Evolutionary conservation across 179 eudicot genomes (phyloP), one percentile per base, ranked within the genome.

Genomic region (Heliamphora pulchella): DNA sequence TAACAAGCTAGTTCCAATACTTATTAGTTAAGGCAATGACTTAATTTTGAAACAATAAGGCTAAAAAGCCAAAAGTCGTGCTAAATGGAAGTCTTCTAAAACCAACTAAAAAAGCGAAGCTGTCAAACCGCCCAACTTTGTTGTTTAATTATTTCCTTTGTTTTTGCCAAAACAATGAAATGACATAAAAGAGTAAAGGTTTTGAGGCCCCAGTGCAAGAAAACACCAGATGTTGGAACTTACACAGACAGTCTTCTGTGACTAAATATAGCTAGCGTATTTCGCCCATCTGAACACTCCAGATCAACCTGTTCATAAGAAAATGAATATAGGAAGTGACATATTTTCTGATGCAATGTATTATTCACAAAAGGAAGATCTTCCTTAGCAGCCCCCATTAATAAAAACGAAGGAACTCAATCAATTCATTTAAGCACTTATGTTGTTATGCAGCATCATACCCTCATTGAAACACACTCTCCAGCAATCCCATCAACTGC

Each of bases 391-490:
- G 5, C 15, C 8, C 63, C 20, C 11, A 39, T 14, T 41, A 61
- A 10, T 5, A 63, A 61, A 50, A 2, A 15, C 22, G 6, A 44
- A n/a, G 3, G 17, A 46, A 59, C 63, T 44, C 39, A 8, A 7
- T 58, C 68, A 41, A 3, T 18, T 2, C 22, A 18, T 18, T 57
- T 68, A 18, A 55, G 44, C 55, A 69, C 5, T n/a, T 9, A 68
- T 8, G 44, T 18, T 48, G 64, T n/a, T n/a, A 68, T 8, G 44
- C 18, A 55, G 64, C 66, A 78, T 50, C 79, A 86, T 88, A 95
- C 99, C 91, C 99, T 89, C 97, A 96, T 94, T 80, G 99, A 94
- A 64, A 96, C 98, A 41, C 91, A 91, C 82, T 96, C 99, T 82
- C 99, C 99, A 51, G 96, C 88, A 76, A 90, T 59, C 53, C 86